Base-by-base conservation (phyloP, 139 green algal genomes). In the Asterochloris sp. region DNA sequence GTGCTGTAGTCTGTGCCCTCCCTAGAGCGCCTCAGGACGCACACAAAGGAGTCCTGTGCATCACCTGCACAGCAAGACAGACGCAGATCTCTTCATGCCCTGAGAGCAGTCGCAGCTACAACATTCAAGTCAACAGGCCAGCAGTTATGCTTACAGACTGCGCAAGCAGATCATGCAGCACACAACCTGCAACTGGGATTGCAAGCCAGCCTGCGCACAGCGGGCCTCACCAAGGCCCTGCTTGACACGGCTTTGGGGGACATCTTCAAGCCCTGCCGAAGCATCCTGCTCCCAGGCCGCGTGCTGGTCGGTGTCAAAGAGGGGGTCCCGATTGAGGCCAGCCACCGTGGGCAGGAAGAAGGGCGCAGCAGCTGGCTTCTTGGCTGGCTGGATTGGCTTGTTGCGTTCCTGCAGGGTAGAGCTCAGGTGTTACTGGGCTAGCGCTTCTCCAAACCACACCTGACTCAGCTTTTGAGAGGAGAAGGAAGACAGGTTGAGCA, bases 301-400 rank as follows among this genome's bases (percentile, higher is more conserved):
- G 12, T 62, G 13, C 11, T 54, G 54, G 13, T 81, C 67, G 16
- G 73, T 23, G 73, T 81, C 79, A 68, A 84, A 87, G 15, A 83
- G 68, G 12, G 74, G 79, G 38, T 74, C 38, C 62, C 24, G 21
- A 24, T 27, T n/a, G 69, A 64, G 63, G 69, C 60, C 66, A 10
- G 91, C 83, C 2, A 96, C 63, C 0, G 95, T 97, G 15, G 97
- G 97, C 76, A 99, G 89, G 93, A 99, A 99, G 89, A 99, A 99
- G 63, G 97, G 97, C 26, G 97, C 97, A 1, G 90, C 85, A 66
- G 95, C 92, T 15, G 95, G 96, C 91, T 99, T 99, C 85, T 96
- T 96, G 38, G 93, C 90, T 0, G 95, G 91, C 78, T 95, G 79
- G 1, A 96, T 86, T 0, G 96, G 94, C 83, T 97, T 98, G 89